Base-by-base conservation (phyloP, 2,329 filamentous ascomycete genomes). In the Sporothrix euskadiensis region DNA sequence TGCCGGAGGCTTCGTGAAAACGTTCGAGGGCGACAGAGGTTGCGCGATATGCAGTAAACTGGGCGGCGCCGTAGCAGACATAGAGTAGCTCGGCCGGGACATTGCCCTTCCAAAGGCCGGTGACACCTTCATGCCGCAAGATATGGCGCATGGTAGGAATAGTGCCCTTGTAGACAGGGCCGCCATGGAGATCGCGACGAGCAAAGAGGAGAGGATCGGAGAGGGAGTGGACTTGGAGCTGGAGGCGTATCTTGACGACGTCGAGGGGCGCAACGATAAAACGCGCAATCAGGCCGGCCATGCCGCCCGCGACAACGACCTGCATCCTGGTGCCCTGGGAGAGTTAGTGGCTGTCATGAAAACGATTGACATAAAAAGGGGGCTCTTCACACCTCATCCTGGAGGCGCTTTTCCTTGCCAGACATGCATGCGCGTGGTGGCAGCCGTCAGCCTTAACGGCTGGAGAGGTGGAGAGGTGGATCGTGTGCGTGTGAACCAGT, bases 221-320 rank as follows among this genome's bases (percentile, higher is more conserved):
- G 74, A 93, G 88, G 68, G 93, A 94, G 83, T 97, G 92, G 61
- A 92, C 89, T 82, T 98, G 96, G 22, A 99, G 90, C 81, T 99
- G 96, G 63, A 98, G 90, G 65, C 96, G 93, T 83, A 99, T 99
- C 85, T 99, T 98, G 83, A 98, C 90, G 76, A 99, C 96, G 82
- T 99, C 96, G 77, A 99, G 92, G 71, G 96, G 96, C 22, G 96
- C 94, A 80, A 98, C 91, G 80, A 96, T 89, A 85, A 99, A 98
- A 81, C 94, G 91, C 72, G 96, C 96, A 76, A 98, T 90, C 77
- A 98, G 88, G 74, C 96, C 96, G 76, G 96, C 93, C 77, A 85
- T 85, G 66, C 85, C 87, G 72, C 88, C 88, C 57, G 88, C 87
- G 63, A 83, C 80, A 69, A 88, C 83, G 75, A 88, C 87, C 79